These are phyloP conservation scores for Bipolaris zeicola DNA, from an alignment of 2,329 filamentous ascomycete species.

Conservation along the genomic window DNA sequence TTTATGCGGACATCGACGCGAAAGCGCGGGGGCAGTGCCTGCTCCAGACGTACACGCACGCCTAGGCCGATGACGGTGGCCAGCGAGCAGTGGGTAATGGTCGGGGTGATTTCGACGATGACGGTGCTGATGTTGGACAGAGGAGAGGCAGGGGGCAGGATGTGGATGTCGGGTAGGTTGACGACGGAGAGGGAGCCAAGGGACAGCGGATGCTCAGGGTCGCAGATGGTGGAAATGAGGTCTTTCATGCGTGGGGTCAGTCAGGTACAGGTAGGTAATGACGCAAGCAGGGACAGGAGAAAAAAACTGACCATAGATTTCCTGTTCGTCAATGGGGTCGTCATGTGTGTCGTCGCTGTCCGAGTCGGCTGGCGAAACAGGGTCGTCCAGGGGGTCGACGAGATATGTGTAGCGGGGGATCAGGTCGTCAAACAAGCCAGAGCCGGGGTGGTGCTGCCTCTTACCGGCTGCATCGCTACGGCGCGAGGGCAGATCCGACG, in stretches of 20 bases:
- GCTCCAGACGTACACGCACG: slow-evolving; percentile 87
- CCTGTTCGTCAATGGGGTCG: slow-evolving; percentile 94
- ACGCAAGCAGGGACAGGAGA: not conserved
- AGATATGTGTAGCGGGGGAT: slow-evolving; percentile 57
- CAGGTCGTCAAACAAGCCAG: slow-evolving; percentile 61
- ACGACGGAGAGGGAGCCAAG: slow-evolving; percentile 93
- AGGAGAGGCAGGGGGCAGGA: slow-evolving; percentile 69
- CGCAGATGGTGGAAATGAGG: slow-evolving; percentile 90
- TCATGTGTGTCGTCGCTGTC: slow-evolving; percentile 66
- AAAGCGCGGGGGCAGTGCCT: slow-evolving; percentile 88
- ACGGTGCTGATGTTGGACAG: slow-evolving; percentile 73
- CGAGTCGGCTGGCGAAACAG: slow-evolving; percentile 45
- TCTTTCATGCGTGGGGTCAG: slow-evolving; percentile 60
- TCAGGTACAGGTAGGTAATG: slow-evolving; percentile 17
- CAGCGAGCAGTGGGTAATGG: slow-evolving; percentile 94
- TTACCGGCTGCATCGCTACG: slow-evolving; percentile 54
- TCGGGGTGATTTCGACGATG: slow-evolving; percentile 89
- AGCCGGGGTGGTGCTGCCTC: slow-evolving; percentile 55
- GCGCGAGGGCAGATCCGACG: slow-evolving; percentile 85
- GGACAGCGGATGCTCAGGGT: slow-evolving; percentile 94
- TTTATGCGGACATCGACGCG: slow-evolving; percentile 93
- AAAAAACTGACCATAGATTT: slow-evolving; percentile 76
- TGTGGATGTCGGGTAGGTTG: slow-evolving; percentile 90
- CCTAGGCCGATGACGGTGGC: slow-evolving; percentile 96
- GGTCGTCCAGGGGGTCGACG: slow-evolving; percentile 56